Percentiles rank a stretch among this genome's conserved stretches.
Conservation (phyloP, 495 filamentous ascomycete genomes). For the Penicillium egyptiacum region DNA sequence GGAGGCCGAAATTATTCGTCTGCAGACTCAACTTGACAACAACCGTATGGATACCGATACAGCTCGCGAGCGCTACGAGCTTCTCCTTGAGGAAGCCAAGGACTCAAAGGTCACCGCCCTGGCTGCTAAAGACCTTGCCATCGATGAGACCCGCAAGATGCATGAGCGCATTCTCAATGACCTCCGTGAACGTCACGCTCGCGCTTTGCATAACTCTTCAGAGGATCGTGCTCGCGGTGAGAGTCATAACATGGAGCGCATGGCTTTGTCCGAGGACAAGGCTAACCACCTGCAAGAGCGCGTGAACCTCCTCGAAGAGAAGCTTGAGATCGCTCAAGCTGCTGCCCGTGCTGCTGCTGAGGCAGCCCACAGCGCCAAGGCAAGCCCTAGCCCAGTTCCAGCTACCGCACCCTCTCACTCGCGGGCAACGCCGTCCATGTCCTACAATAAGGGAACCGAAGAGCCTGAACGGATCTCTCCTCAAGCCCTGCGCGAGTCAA, state of each 20-base stretch:
- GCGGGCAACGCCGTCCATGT: constrained; percentile 44
- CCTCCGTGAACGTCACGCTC: constrained; percentile 65
- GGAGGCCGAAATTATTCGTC: constrained; percentile 66
- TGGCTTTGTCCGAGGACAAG: constrained; percentile 77
- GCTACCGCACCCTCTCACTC: constrained; percentile 30
- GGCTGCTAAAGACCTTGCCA: constrained; percentile 54
- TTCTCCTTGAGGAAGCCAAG: constrained; percentile 73
- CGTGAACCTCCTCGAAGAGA: constrained; percentile 79
- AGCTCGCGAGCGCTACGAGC: constrained; percentile 67
- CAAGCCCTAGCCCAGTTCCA: constrained; percentile 34
- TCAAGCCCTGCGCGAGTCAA: constrained; percentile 91
- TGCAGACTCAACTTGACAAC: constrained; percentile 69
- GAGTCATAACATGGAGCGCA: constrained; percentile 64
- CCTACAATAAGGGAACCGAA: constrained; percentile 47
- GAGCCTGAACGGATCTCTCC: constrained; percentile 85
- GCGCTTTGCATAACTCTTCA: constrained; percentile 65
- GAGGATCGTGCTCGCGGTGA: constrained; percentile 73
- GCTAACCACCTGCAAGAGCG: constrained; percentile 77
- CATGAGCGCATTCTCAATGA: constrained; percentile 72
- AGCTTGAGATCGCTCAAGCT: constrained; percentile 84
- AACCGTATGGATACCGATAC: constrained; percentile 72
- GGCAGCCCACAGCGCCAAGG: constrained; percentile 69
- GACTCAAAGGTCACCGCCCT: constrained; percentile 53
- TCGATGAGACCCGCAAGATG: constrained; percentile 66
- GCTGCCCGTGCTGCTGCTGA: constrained; percentile 84